Evolutionary conservation across 805 yeast genomes (phyloP), one percentile per base, ranked within the genome.

Genomic region (Dipodascus albidus): DNA sequence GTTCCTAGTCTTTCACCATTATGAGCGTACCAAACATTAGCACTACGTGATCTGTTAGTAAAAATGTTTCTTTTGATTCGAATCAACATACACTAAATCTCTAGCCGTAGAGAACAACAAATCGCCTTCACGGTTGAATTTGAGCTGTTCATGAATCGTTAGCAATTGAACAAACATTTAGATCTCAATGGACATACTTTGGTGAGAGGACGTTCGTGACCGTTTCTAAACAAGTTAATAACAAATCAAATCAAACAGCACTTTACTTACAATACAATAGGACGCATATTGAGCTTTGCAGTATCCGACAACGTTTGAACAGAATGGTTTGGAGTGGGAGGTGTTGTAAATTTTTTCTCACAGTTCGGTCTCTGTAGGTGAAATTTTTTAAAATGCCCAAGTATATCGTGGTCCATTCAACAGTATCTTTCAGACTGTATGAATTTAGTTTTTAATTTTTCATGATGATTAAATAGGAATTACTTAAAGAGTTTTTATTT

Each of bases 1-100:
- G 99, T 93, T 51, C 99, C 99, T 55, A 93, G 71, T 70, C 98
- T 81, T 73, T 93, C 99, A 63, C 99, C 99, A 68, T 90, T 91
- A 58, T 85, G 82, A 27, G 97, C 81, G 71, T 79, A 93, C 97
- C 98, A 95, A 57, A 91, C 83, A 49, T 90, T 83, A 1, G 95
- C 96, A 52, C 56, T 55, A 48, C 14, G 55, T 57, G 60, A 62
- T 27, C 11, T 3, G 22, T 47, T 22, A 49, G 52, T 50, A 48
- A 24, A 33, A 35, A 24, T 33, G 23, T 15, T 22, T 21, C 19
- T 20, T 19, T 14, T 19, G 15, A 4, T 23, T 19, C 27, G 35
- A 3, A 44, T 17, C 33, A 4, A 59, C 67, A 35, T 63, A 64
- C 67, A 82, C 80, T 62, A 79, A 78, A 77, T 93, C 99, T 70